These are phyloP conservation scores for Boechera stricta DNA, from an alignment of 345 rosid genomes.

Conservation along the genomic window DNA sequence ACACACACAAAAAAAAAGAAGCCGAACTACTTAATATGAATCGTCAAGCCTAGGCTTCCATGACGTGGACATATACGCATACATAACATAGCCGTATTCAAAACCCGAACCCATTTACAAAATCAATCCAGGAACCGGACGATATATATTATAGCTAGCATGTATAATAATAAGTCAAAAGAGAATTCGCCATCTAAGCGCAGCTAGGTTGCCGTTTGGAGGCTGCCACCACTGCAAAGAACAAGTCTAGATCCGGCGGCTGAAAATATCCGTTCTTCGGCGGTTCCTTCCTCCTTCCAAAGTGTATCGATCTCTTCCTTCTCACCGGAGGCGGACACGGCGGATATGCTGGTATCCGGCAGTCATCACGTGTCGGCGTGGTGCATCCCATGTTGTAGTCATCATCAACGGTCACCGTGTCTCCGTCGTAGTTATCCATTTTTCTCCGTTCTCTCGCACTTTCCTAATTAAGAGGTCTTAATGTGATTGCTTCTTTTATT, in stretches of 20 bases:
- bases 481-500: conserved; percentile 25
- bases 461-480: neutral
- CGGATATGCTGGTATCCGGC: conserved; percentile 46
- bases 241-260: conserved; percentile 72
- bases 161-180: conserved; percentile 11
- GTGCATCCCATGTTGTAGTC: conserved; percentile 50
- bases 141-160: neutral
- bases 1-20: too few relatives aligned
- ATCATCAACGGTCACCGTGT: conserved; percentile 19
- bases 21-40: neutral
- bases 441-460: conserved; percentile 1
- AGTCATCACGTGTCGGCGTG: conserved; percentile 60
- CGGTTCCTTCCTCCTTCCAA: conserved; percentile 37
- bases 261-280: conserved; percentile 69
- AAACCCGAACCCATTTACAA: conserved; percentile 21
- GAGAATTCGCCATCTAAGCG: conserved; percentile 26
- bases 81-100: conserved; percentile 16
- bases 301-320: conserved; percentile 50
- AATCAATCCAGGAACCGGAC: conserved; percentile 19
- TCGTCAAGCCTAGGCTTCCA: conserved; percentile 9
- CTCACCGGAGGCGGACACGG: conserved; percentile 69
- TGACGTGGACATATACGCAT: conserved; percentile 4
- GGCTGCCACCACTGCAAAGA: conserved; percentile 48
- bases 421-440: conserved; percentile 27
- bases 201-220: conserved; percentile 36